phyloP scores from a whole-genome alignment of 345 rosid genomes.

The rapeseed (Brassica napus) region DNA sequence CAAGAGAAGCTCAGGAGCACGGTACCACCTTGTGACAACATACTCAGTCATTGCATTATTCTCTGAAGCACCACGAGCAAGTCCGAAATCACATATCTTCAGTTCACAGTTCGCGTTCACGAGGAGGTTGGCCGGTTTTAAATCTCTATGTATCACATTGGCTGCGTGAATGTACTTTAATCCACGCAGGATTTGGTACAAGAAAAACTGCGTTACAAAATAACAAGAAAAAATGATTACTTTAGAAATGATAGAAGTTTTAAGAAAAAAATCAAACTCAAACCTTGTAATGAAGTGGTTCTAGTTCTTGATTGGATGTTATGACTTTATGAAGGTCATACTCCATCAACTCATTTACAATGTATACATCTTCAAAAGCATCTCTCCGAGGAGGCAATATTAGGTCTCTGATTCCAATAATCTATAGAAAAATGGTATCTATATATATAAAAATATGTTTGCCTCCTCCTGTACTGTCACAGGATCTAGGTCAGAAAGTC shows the following conservation, averaged over 20 bases:
- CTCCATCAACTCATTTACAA: slow-evolving; percentile 84
- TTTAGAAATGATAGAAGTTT: neutral
- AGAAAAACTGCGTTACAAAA: slow-evolving; percentile 61
- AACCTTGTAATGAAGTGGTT: slow-evolving; percentile 36
- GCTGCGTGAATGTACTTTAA: slow-evolving; percentile 94
- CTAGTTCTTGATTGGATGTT: slow-evolving; percentile 62
- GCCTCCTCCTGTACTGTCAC: no score
- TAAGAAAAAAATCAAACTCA: neutral
- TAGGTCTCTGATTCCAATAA: slow-evolving; percentile 85
- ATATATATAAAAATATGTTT: no score
- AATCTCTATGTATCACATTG: slow-evolving; percentile 90
- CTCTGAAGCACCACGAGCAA: slow-evolving; percentile 83
- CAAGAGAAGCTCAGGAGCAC: slow-evolving; percentile 86
- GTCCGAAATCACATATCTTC: slow-evolving; percentile 96
- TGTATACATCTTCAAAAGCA: slow-evolving; percentile 77
- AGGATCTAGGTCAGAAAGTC: no score
- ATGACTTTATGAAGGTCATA: slow-evolving; percentile 63
- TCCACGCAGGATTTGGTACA: slow-evolving; percentile 92
- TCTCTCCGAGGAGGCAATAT: slow-evolving; percentile 75
- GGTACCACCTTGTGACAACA: slow-evolving; percentile 94
- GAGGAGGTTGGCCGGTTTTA: slow-evolving; percentile 89
- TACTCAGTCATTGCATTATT: slow-evolving; percentile 82
- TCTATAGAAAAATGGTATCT: slow-evolving; percentile 47
- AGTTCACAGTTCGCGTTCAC: slow-evolving; percentile 70
- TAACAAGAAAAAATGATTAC: neutral